Base-by-base conservation (phyloP, 2,329 filamentous ascomycete genomes). In the Scedosporium dehoogii region DNA sequence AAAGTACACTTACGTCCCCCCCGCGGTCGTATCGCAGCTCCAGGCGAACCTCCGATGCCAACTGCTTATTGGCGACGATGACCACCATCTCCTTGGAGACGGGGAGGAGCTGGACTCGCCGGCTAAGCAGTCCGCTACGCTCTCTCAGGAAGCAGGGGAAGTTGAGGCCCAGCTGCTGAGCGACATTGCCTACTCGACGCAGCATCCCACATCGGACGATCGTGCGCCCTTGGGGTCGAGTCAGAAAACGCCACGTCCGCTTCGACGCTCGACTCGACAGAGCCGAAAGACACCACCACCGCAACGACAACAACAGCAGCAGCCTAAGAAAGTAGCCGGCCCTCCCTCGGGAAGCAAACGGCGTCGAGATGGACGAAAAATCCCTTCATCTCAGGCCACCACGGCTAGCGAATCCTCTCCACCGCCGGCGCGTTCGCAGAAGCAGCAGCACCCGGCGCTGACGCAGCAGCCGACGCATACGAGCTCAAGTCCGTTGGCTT, bases 41-140 rank as follows among this genome's bases (percentile, higher is more conserved):
- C 76, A 86, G 55, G 82, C 78, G 60, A 87, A 87, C 63, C 69
- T 88, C 41, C 75, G 79, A 16, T 78, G 78, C 48, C 79, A 81
- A 4, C 69, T 85, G 1, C 78, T 85, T 62, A 74, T 71, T 63
- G 68, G 69, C 33, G 69, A 71, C 7, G 61, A 67, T 12, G 64
- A 66, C 5, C 65, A 67, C 6, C 63, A 63, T 1, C 64, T 59
- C 21, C 53, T 29, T 6, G 61, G 65, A 7, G 61, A 61, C 0
- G 63, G 65, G 1, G 65, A 61, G 44, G 59, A 68, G 0, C 29
- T 33, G 29, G 64, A 33, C 55, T 53, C 62, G 23, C 53, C 57
- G 23, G 6, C 56, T 12, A 42, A 58, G 14, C 27, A 38, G 23
- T 42, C 56, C 16, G 56, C 27, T 29, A 56, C 18, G 62, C 48